These are phyloP conservation scores for Marchantia paleacea DNA, from an alignment of 225 moss, liverwort and hornwort genomes.

Conservation along the genomic window DNA sequence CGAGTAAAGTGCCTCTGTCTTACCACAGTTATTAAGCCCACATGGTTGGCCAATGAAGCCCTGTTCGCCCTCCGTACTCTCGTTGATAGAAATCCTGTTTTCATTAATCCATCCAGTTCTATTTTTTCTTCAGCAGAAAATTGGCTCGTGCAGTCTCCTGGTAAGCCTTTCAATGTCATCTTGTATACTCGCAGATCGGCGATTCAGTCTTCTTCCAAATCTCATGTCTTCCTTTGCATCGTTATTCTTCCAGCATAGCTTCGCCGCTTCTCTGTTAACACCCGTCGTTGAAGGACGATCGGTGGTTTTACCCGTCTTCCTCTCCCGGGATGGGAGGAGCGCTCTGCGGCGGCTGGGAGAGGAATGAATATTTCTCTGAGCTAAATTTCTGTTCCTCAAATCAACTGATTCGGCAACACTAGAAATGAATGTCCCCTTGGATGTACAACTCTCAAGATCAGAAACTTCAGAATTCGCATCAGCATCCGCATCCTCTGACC, in stretches of 20 bases:
- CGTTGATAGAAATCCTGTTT: too few species aligned
- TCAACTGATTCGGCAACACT: slow-evolving; percentile 2
- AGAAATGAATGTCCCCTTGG: slow-evolving; percentile 9
- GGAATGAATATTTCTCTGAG: not conserved
- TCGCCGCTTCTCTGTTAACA: not conserved
- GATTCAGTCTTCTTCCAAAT: not conserved
- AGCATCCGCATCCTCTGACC: not conserved
- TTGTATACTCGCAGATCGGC: not conserved
- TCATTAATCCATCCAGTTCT: too few species aligned
- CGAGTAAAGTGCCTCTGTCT: too few species aligned
- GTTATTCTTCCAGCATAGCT: not conserved
- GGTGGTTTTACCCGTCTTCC: not conserved
- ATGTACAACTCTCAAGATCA: slow-evolving; percentile 12
- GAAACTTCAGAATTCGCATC: not conserved
- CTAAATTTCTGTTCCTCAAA: not conserved
- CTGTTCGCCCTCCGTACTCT: too few species aligned
- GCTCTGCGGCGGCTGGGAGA: not conserved
- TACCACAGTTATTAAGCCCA: too few species aligned
- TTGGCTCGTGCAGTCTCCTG: not conserved
- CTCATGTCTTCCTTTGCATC: not conserved
- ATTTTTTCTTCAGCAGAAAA: too few species aligned
- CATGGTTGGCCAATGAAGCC: too few species aligned
- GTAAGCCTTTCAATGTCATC: not conserved
- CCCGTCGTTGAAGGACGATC: not conserved
- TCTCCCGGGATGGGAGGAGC: not conserved